These are phyloP conservation scores for Arthrinium puccinioides DNA, from an alignment of 2,329 filamentous ascomycete genomes.

Conservation along the genomic window DNA sequence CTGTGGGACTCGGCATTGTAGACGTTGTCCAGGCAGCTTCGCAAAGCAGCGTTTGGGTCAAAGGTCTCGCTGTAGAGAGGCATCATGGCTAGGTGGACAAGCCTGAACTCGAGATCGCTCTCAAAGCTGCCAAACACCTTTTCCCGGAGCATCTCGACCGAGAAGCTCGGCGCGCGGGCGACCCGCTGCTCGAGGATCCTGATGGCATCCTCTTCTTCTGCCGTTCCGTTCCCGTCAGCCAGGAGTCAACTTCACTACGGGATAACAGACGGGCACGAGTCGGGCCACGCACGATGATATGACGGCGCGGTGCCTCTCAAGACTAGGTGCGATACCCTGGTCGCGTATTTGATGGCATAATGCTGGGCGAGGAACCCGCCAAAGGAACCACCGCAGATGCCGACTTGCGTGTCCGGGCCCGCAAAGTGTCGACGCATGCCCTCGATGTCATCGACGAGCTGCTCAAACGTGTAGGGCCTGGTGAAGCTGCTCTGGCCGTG, in stretches of 20 bases:
- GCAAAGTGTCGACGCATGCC: slow-evolving; percentile 21
- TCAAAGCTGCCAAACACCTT: slow-evolving; percentile 30
- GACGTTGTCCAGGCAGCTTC: slow-evolving; percentile 18
- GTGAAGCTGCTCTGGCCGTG: slow-evolving; percentile 27
- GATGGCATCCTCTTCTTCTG: slow-evolving; percentile 27
- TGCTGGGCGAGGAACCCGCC: slow-evolving; percentile 30
- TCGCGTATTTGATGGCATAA: slow-evolving; percentile 28
- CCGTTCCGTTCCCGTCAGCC: not conserved
- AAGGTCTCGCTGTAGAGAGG: slow-evolving; percentile 28
- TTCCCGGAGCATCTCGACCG: slow-evolving; percentile 26
- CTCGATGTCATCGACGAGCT: slow-evolving; percentile 30
- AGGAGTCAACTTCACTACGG: not conserved
- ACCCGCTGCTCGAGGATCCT: slow-evolving; percentile 22
- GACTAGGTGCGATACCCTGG: slow-evolving; percentile 23
- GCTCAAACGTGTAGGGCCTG: slow-evolving; percentile 26
- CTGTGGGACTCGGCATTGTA: slow-evolving; percentile 29
- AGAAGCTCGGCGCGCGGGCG: slow-evolving; percentile 25
- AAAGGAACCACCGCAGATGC: slow-evolving; percentile 31
- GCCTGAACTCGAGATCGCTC: slow-evolving; percentile 28
- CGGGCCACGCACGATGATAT: slow-evolving; percentile 25
- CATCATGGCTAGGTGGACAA: slow-evolving; percentile 28
- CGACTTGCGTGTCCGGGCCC: slow-evolving; percentile 13
- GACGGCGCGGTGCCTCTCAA: slow-evolving; percentile 28
- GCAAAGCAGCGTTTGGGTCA: slow-evolving; percentile 23
- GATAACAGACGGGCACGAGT: not conserved